phyloP scores from a whole-genome alignment of 495 filamentous ascomycete genomes.

The Staphylotrichum tortipilum region DNA sequence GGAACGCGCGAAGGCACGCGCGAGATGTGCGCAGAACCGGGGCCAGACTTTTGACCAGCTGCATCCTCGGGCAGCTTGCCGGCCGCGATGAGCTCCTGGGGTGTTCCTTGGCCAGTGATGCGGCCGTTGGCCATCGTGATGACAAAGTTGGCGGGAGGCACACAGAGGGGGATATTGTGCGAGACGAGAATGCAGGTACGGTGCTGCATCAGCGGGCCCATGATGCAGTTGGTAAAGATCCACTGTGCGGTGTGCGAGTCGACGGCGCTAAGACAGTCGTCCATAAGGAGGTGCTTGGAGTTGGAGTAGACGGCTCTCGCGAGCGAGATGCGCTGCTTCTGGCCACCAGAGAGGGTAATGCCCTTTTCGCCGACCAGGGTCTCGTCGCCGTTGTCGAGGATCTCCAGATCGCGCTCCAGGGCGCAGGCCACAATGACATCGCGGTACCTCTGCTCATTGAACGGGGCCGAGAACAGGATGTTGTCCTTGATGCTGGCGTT shows the following conservation, averaged over 20 bases:
- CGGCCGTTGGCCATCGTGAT: constrained; percentile 84
- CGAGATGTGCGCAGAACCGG: constrained; percentile 57
- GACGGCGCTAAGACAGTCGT: constrained; percentile 96
- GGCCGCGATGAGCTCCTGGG: constrained; percentile 68
- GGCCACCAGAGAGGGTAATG: constrained; percentile 90
- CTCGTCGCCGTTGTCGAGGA: constrained; percentile 86
- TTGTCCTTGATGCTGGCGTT: constrained; percentile 96
- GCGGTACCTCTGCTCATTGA: constrained; percentile 76
- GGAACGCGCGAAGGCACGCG: constrained; percentile 63
- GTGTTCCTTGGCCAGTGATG: constrained; percentile 63
- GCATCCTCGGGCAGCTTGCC: constrained; percentile 82
- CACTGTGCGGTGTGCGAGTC: constrained; percentile 98
- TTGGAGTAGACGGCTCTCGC: constrained; percentile 90
- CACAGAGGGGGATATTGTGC: constrained; percentile 81
- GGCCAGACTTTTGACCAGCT: constrained; percentile 50
- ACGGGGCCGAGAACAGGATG: constrained; percentile 81
- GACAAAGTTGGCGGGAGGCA: constrained; percentile 67
- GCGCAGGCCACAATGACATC: constrained; percentile 86
- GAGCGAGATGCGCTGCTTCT: constrained; percentile 96
- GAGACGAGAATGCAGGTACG: constrained; percentile 96
- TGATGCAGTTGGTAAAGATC: constrained; percentile 90
- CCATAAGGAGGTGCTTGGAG: constrained; percentile 80
- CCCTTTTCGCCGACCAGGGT: constrained; percentile 96
- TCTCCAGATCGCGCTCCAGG: constrained; percentile 84
- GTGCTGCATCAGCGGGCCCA: constrained; percentile 77